These are phyloP conservation scores for Termitomyces sp. DNA, from an alignment of 768 basidiomycete species.

Conservation along the genomic window DNA sequence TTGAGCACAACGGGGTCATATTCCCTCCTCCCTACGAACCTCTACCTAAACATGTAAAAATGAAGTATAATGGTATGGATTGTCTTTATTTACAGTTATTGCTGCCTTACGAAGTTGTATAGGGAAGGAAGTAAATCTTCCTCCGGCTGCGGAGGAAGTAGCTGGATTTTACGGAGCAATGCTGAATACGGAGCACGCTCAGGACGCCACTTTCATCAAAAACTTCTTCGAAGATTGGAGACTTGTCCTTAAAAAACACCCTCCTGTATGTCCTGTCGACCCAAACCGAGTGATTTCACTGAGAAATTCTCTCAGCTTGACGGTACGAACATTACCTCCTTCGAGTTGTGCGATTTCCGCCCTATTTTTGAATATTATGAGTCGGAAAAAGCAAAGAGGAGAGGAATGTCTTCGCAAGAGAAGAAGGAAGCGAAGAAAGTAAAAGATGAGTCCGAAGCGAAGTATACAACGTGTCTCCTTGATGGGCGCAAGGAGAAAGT, in stretches of 20 bases:
- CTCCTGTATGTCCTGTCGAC: slow-evolving; percentile 57
- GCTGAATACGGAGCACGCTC: slow-evolving; percentile 87
- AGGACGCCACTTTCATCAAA: slow-evolving; percentile 82
- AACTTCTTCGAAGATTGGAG: slow-evolving; percentile 96
- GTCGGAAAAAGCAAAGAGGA: slow-evolving; percentile 89
- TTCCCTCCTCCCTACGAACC: slow-evolving; percentile 95
- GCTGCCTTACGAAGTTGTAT: slow-evolving; percentile 4
- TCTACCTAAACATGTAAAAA: slow-evolving; percentile 77
- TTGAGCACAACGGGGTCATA: slow-evolving; percentile 90
- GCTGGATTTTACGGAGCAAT: slow-evolving; percentile 94
- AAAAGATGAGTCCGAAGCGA: slow-evolving; percentile 79
- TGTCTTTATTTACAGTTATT: background rate
- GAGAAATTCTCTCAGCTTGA: slow-evolving; percentile 43
- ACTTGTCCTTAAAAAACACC: slow-evolving; percentile 68
- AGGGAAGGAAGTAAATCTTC: slow-evolving; percentile 79
- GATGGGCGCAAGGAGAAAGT: slow-evolving; percentile 98
- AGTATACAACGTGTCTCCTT: slow-evolving; percentile 81
- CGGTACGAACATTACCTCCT: slow-evolving; percentile 66
- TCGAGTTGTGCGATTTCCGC: slow-evolving; percentile 87
- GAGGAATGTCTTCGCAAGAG: slow-evolving; percentile 74
- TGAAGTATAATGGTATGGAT: slow-evolving; percentile 87
- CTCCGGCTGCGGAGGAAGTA: slow-evolving; percentile 89
- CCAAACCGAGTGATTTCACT: background rate
- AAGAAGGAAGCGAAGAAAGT: slow-evolving; percentile 89
- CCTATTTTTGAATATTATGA: slow-evolving; percentile 95